phyloP scores from a whole-genome alignment of 106 monocot species.

The Dactylorhiza incarnata region DNA sequence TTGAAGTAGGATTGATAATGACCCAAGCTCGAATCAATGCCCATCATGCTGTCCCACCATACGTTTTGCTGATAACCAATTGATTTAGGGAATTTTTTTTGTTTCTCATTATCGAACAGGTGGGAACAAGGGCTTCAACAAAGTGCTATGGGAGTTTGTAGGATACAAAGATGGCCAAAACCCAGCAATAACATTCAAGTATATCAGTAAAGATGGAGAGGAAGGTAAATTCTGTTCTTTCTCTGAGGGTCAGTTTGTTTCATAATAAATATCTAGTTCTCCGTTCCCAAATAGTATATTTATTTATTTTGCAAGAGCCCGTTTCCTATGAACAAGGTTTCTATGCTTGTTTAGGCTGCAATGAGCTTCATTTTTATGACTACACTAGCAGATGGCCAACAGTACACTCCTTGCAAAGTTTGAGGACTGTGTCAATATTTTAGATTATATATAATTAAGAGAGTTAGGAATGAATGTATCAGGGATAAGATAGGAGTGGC shows the following conservation, averaged over 20 bases:
- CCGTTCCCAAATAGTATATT: too few species aligned
- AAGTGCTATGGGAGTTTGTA: conserved; percentile 62
- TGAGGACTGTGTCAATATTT: too few species aligned
- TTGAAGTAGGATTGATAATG: too few species aligned
- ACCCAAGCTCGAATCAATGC: too few species aligned
- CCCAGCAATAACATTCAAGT: conserved; percentile 60
- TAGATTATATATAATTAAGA: too few species aligned
- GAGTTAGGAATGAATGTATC: too few species aligned
- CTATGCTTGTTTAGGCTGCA: neutral
- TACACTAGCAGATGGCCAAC: neutral
- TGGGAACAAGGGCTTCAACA: conserved; percentile 62
- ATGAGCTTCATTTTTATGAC: neutral
- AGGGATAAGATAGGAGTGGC: too few species aligned
- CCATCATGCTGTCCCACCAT: neutral
- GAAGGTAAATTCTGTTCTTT: conserved; percentile 37
- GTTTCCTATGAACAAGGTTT: neutral
- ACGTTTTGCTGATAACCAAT: neutral
- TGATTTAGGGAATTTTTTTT: neutral
- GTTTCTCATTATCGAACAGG: conserved; percentile 19
- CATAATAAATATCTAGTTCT: too few species aligned
- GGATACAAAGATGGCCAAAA: conserved; percentile 33
- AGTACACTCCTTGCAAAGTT: too few species aligned
- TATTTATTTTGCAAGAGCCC: too few species aligned
- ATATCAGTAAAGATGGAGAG: conserved; percentile 65
- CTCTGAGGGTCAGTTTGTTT: too few species aligned